These are phyloP conservation scores for Stipa capillata DNA, from an alignment of 176 grass and related monocot species.

Conservation along the genomic window DNA sequence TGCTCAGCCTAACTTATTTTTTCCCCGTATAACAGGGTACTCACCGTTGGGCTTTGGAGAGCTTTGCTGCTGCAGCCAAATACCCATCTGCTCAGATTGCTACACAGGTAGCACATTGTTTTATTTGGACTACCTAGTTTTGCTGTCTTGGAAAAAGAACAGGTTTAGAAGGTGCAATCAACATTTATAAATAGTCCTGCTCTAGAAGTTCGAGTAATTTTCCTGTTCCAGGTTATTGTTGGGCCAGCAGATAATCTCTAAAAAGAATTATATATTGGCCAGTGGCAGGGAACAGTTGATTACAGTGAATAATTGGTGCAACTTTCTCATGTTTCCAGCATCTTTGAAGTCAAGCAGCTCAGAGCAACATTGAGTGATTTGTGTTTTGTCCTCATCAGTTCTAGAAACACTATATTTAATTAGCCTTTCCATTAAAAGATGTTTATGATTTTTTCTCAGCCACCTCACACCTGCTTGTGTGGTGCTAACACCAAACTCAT, in stretches of 20 bases:
- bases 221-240: not conserved
- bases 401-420: not conserved
- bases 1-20: conserved; percentile 1
- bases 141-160: not conserved
- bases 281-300: not conserved
- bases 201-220: not conserved
- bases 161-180: not conserved
- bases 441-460: not conserved
- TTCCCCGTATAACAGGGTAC: conserved; percentile 52
- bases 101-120: conserved; percentile 60
- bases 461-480: conserved; percentile 6
- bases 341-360: not conserved
- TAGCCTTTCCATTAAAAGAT: not conserved
- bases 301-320: not conserved
- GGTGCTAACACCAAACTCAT: not conserved
- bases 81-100: conserved; percentile 84
- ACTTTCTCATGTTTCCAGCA: not conserved
- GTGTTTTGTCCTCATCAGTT: not conserved
- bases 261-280: not conserved
- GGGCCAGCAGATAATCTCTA: not conserved
- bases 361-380: not conserved
- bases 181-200: not conserved
- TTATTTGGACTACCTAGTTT: conserved; percentile 5
- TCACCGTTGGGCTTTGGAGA: conserved; percentile 75
- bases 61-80: conserved; percentile 78